Conservation (phyloP, 257 asterid species). For the Solanum neorickii region DNA sequence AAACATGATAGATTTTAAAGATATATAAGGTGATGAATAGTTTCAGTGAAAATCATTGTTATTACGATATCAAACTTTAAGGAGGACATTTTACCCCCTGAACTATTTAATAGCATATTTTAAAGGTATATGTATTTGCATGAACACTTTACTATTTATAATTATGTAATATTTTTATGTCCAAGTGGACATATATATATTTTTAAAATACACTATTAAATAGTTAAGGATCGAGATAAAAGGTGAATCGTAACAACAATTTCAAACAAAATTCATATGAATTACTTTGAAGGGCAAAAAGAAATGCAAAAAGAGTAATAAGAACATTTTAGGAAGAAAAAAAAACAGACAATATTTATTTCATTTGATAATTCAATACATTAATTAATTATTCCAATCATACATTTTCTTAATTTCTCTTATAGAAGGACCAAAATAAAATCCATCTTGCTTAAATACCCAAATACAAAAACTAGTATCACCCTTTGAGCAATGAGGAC, state of each 20-base stretch:
- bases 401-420: not conserved
- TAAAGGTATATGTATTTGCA: too few relatives aligned
- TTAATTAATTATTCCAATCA: not conserved
- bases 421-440: not conserved
- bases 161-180: too few relatives aligned
- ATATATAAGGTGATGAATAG: not conserved
- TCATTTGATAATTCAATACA: not conserved
- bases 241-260: too few relatives aligned
- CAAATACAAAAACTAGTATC: not conserved
- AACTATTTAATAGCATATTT: too few relatives aligned
- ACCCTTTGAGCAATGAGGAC: not conserved
- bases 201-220: too few relatives aligned
- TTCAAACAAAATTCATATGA: too few relatives aligned
- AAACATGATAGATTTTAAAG: not conserved
- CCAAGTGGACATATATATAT: too few relatives aligned
- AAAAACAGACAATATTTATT: not conserved
- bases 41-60: not conserved
- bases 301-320: not conserved
- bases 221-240: too few relatives aligned
- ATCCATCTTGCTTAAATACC: not conserved
- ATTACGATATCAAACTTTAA: too few relatives aligned
- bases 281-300: too few relatives aligned
- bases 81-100: too few relatives aligned
- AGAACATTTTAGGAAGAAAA: not conserved
- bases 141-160: too few relatives aligned